A percentile compares a stretch with the other conserved stretches of the same genome.
phyloP scores from a whole-genome alignment of 2,329 filamentous ascomycete genomes.

The Fusarium sterilihyphosum region DNA sequence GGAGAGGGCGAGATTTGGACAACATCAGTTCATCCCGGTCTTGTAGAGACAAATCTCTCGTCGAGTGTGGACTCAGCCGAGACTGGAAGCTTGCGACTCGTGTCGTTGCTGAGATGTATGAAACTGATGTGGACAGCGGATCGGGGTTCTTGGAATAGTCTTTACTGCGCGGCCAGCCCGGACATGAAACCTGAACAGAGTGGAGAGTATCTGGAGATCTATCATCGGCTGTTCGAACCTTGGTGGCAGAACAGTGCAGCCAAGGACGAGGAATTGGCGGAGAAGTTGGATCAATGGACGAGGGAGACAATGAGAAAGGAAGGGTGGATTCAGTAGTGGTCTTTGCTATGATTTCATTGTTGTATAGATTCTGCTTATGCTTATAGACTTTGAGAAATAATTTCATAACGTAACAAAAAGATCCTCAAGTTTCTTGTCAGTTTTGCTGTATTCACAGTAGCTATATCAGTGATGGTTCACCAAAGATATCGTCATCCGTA shows the following conservation, averaged over 20 bases:
- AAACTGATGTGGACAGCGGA: conserved; percentile 10
- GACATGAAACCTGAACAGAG: conserved; percentile 27
- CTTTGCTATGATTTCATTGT: background rate
- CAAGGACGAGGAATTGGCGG: conserved; percentile 19
- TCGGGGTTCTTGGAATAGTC: conserved; percentile 27
- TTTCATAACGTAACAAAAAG: background rate
- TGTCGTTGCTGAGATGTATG: background rate
- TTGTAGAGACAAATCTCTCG: conserved; percentile 20
- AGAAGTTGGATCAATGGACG: conserved; percentile 31
- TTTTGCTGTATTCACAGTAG: background rate
- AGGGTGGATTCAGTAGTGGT: conserved; percentile 8
- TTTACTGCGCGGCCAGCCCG: conserved; percentile 24
- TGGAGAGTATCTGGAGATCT: conserved; percentile 26
- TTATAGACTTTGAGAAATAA: background rate
- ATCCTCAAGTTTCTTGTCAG: too few relatives aligned
- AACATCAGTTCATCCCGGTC: conserved; percentile 20
- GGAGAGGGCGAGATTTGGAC: conserved; percentile 28
- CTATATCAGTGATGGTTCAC: background rate
- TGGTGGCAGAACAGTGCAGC: conserved; percentile 21
- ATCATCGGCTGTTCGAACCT: conserved; percentile 7
- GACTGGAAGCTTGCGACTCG: background rate
- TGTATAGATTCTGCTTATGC: background rate
- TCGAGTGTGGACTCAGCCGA: background rate
- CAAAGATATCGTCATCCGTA: too few relatives aligned
- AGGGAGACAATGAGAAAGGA: conserved; percentile 10